phyloP scores from a whole-genome alignment of 2,329 filamentous ascomycete species.

The Scytalidium lignicola region DNA sequence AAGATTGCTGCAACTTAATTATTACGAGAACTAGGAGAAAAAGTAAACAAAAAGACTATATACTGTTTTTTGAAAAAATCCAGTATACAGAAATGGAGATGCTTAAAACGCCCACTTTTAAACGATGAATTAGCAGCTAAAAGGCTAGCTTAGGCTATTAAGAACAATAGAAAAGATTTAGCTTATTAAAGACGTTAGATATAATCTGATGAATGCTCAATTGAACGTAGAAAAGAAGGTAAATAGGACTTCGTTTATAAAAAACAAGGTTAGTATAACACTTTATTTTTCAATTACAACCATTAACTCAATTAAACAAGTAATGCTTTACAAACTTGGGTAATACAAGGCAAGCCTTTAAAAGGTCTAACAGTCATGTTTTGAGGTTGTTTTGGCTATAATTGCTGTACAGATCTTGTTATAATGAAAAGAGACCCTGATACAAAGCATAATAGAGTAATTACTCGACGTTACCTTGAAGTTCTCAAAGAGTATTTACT shows the following conservation, averaged over 20 bases:
- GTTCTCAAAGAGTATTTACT: slow-evolving; percentile 7
- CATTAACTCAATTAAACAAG: background rate
- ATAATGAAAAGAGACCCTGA: slow-evolving; percentile 8
- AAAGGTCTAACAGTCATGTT: slow-evolving; percentile 13
- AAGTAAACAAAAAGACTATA: background rate
- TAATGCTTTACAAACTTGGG: background rate
- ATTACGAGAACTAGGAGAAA: background rate
- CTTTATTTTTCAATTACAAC: background rate
- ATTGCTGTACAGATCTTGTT: slow-evolving; percentile 3
- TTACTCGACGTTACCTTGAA: slow-evolving; percentile 9
- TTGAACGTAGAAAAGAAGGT: slow-evolving; percentile 1
- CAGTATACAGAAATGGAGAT: background rate
- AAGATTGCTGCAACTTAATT: background rate
- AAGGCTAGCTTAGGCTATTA: background rate
- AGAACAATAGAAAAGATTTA: slow-evolving; percentile 1
- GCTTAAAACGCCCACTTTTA: background rate
- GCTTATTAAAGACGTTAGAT: slow-evolving; percentile 1
- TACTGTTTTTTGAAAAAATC: background rate
- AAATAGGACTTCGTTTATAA: background rate
- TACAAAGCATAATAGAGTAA: slow-evolving; percentile 9
- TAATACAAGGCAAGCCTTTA: background rate
- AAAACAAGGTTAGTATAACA: background rate
- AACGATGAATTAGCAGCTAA: background rate
- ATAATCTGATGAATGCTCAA: slow-evolving; percentile 3
- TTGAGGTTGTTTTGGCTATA: slow-evolving; percentile 8